Conservation (phyloP, 2,329 filamentous ascomycete genomes). For the Tympanopsis confertula region DNA sequence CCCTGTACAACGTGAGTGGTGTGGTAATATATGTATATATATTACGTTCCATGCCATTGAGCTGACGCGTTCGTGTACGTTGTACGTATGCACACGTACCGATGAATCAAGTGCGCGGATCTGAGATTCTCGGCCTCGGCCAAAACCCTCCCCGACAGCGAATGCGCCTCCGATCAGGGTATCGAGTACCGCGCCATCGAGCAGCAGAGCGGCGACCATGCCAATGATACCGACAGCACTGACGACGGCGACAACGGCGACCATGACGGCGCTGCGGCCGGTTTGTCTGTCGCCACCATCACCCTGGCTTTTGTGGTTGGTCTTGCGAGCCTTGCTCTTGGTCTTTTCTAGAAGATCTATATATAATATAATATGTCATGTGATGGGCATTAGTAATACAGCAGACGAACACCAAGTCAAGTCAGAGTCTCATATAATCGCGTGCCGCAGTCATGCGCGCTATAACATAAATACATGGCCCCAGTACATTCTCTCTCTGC, state of each 20-base stretch:
- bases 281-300: constrained; percentile 8
- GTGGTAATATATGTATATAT: not conserved
- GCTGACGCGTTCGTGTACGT: not conserved
- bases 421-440: no score
- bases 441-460: no score
- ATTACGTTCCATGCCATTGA: not conserved
- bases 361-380: no score
- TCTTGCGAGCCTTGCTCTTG: constrained; percentile 24
- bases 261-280: constrained; percentile 8
- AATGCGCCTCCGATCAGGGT: constrained; percentile 26
- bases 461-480: no score
- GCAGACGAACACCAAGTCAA: no score
- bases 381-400: no score
- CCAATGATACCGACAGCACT: constrained; percentile 9
- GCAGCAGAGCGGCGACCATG: constrained; percentile 3
- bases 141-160: constrained; percentile 26
- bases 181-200: constrained; percentile 6
- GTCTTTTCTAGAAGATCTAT: constrained; percentile 22
- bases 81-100: no score
- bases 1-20: constrained; percentile 52
- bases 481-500: no score
- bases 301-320: constrained; percentile 22
- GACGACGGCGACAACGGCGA: constrained; percentile 2
- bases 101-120: constrained; percentile 52
- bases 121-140: constrained; percentile 50